phyloP scores from a whole-genome alignment of 345 rosid genomes.

The Odontarrhena argentea region DNA sequence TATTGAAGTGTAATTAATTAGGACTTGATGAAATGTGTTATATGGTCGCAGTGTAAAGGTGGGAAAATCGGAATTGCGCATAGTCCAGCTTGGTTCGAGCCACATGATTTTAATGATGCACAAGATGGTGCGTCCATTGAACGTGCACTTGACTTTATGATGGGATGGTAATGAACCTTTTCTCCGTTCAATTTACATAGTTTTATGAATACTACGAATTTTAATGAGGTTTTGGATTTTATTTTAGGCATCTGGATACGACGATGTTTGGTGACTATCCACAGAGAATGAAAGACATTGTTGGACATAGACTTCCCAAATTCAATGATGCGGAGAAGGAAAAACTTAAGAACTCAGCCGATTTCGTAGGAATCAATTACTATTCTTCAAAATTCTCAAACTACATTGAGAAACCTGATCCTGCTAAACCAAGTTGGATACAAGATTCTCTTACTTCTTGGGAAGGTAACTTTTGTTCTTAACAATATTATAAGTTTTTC shows the following conservation, averaged over 20 bases:
- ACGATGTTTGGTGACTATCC: conserved; percentile 46
- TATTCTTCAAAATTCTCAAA: conserved; percentile 35
- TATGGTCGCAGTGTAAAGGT: conserved; percentile 2
- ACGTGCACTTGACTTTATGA: conserved; percentile 20
- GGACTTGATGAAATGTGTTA: neutral
- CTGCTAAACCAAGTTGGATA: conserved; percentile 31
- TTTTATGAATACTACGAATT: no score
- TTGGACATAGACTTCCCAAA: conserved; percentile 42
- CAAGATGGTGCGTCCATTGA: conserved; percentile 16
- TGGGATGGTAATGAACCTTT: conserved; percentile 23
- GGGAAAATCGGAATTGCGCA: conserved; percentile 19
- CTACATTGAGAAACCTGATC: conserved; percentile 7
- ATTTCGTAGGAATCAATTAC: conserved; percentile 50
- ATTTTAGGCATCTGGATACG: conserved; percentile 41
- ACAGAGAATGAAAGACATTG: conserved; percentile 37
- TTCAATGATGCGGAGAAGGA: conserved; percentile 33
- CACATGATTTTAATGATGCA: conserved; percentile 13
- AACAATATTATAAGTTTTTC: no score
- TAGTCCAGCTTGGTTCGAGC: conserved; percentile 29
- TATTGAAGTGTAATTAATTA: no score
- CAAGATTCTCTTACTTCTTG: conserved; percentile 34
- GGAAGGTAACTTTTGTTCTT: conserved; percentile 28
- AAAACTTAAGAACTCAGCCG: conserved; percentile 41
- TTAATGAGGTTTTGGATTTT: neutral
- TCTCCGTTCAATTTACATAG: neutral